These are phyloP conservation scores for Zhuliangozyma blackwelliae DNA, from an alignment of 1,139 yeast genomes.

Conservation along the genomic window DNA sequence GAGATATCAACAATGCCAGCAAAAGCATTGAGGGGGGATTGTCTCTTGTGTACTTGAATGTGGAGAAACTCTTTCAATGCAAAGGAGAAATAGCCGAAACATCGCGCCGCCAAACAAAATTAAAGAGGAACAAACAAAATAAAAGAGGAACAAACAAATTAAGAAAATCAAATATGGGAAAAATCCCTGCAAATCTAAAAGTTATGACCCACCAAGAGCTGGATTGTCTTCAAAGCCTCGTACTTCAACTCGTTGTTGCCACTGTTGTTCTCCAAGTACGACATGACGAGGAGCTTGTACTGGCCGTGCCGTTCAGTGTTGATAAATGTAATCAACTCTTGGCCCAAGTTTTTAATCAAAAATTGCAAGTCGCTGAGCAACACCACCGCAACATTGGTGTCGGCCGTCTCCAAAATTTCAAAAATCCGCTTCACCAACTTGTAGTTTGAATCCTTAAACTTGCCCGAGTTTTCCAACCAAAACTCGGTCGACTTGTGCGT, in stretches of 20 bases:
- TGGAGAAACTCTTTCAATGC: no score
- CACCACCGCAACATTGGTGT: conserved; percentile 30
- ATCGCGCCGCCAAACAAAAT: not conserved
- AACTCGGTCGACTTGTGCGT: conserved; percentile 85
- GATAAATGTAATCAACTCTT: conserved; percentile 70
- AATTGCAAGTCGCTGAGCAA: conserved; percentile 52
- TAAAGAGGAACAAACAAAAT: not conserved
- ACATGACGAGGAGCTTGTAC: conserved; percentile 73
- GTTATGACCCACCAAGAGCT: conserved; percentile 76
- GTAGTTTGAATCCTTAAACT: conserved; percentile 77
- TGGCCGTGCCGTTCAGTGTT: conserved; percentile 56
- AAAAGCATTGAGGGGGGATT: no score
- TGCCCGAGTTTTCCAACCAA: conserved; percentile 78
- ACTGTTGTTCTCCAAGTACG: conserved; percentile 62
- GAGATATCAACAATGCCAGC: no score
- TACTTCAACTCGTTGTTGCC: conserved; percentile 85
- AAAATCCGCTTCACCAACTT: conserved; percentile 56
- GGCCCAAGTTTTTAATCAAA: conserved; percentile 40
- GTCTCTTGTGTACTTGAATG: no score
- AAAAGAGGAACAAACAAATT: not conserved
- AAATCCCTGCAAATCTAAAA: conserved; percentile 13
- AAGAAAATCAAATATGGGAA: not conserved
- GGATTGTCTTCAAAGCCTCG: conserved; percentile 93
- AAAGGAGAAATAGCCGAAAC: not conserved
- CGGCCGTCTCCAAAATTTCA: conserved; percentile 27